Base-by-base conservation (phyloP, 106 monocot species). In the Hemerocallis citrina region DNA sequence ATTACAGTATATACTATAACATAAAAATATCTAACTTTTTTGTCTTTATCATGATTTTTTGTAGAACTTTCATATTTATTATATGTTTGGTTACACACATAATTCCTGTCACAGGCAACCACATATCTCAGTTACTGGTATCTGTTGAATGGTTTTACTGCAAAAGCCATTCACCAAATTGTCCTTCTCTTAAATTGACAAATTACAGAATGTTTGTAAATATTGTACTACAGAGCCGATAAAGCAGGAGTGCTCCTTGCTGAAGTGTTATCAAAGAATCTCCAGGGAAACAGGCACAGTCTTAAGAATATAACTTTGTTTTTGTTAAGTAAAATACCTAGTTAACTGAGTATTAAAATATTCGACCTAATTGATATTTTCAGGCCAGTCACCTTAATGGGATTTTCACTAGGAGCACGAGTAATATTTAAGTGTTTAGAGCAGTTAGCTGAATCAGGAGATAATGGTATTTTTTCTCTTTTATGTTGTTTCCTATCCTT, bases 181-280 rank as follows among this genome's bases (percentile, higher is more conserved):
- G n/a, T 57, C 33, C 7, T 21, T 20, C n/a, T 54, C 20, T 54
- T 25, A 50, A 11, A 1, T 50, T 50, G 16, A 32, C 16, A 54
- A 16, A 3, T 47, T 50, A 47, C 3, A 16, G 31, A 57, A 7
- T 7, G 2, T 35, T 35, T 20, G 30, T 54, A 31, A 30, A 6
- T 6, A 28, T 61, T 38, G 12, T n/a, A 66, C 17, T 62, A 16
- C 84, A 94, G 94, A 65, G 76, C 94, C 44, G 89, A 95, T 74
- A 86, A 95, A 71, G 85, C 94, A 63, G 94, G 94, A 57, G 79
- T 86, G 55, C 75, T 95, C 21, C 81, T 95, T 61, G 89, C 94
- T 64, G 94, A 95, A 73, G 79, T 76, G 25, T 57, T 95, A 67
- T 59, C 81, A n/a, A 86, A 81, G 20, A 89, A 89, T 44, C 70